phyloP scores from a whole-genome alignment of 2,329 filamentous ascomycete genomes.

The Pezicula neosporulosa region DNA sequence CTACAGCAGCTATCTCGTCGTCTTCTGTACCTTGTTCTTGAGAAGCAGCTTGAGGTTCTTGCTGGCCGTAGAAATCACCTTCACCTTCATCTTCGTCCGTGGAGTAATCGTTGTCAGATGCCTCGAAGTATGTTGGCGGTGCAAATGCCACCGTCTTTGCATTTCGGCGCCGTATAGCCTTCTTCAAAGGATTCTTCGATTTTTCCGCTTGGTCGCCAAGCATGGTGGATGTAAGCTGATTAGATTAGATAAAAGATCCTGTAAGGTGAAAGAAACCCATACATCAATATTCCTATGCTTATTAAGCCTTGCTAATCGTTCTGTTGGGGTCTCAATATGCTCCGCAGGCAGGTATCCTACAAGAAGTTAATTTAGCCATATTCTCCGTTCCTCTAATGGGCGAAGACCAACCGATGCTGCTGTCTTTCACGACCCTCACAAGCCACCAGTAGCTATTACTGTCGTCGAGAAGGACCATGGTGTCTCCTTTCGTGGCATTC shows the following conservation, averaged over 20 bases:
- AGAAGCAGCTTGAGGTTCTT: conserved; percentile 29
- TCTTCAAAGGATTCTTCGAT: conserved; percentile 70
- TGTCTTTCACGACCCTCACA: conserved; percentile 94
- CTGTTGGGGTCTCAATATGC: conserved; percentile 96
- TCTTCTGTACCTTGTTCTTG: conserved; percentile 31
- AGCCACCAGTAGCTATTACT: conserved; percentile 99
- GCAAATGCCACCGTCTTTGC: conserved; percentile 70
- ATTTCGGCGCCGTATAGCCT: conserved; percentile 67
- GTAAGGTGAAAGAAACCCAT: conserved; percentile 32
- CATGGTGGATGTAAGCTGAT: conserved; percentile 66
- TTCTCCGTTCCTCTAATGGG: not conserved
- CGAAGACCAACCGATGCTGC: conserved; percentile 68
- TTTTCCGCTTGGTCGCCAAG: conserved; percentile 68
- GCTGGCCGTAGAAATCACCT: conserved; percentile 42
- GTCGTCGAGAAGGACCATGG: conserved; percentile 96
- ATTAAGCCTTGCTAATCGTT: conserved; percentile 87
- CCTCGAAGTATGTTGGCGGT: conserved; percentile 69
- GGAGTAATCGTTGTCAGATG: conserved; percentile 68
- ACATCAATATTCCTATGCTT: conserved; percentile 98
- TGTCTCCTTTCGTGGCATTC: conserved; percentile 97
- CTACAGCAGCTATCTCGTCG: conserved; percentile 24
- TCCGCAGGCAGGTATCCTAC: conserved; percentile 92
- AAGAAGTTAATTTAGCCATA: not conserved
- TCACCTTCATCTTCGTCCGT: conserved; percentile 60
- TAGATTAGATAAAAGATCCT: conserved; percentile 6